A percentile compares a stretch with the other conserved stretches of the same genome.
These are phyloP conservation scores for Juncus inflexus DNA, from an alignment of 176 grass and related monocot species.

Conservation along the genomic window DNA sequence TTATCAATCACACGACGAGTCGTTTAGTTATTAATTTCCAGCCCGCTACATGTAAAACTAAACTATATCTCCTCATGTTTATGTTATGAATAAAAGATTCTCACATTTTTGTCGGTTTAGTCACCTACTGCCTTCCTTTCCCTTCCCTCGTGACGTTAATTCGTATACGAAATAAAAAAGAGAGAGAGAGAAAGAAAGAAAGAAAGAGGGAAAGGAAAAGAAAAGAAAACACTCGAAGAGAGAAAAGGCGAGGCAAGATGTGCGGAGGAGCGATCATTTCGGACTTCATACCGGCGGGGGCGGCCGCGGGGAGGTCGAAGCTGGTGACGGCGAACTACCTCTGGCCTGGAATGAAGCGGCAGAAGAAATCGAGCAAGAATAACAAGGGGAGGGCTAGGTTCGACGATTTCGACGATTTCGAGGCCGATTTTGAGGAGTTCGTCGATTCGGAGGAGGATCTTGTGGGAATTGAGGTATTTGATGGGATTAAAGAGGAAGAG, in stretches of 20 bases:
- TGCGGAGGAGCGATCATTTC: constrained; percentile 79
- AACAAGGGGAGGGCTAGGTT: constrained; percentile 26
- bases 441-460: constrained; percentile 38
- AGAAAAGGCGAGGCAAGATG: constrained; percentile 23
- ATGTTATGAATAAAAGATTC: no score
- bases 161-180: neutral
- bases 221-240: neutral
- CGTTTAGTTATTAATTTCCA: no score
- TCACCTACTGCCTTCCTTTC: no score
- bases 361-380: constrained; percentile 23
- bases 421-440: constrained; percentile 71
- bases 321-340: constrained; percentile 42
- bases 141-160: no score
- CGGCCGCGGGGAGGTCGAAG: neutral
- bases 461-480: constrained; percentile 19
- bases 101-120: no score
- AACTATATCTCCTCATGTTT: no score
- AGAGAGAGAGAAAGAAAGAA: neutral
- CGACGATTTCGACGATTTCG: constrained; percentile 56
- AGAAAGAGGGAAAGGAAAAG: neutral
- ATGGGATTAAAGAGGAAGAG: constrained; percentile 17
- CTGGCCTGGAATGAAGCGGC: constrained; percentile 65
- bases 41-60: no score
- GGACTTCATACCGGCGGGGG: constrained; percentile 26
- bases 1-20: no score